Evolutionary conservation across 1,284 basidiomycete genomes (phyloP).

Genomic region (Irpex rosettiformis): DNA sequence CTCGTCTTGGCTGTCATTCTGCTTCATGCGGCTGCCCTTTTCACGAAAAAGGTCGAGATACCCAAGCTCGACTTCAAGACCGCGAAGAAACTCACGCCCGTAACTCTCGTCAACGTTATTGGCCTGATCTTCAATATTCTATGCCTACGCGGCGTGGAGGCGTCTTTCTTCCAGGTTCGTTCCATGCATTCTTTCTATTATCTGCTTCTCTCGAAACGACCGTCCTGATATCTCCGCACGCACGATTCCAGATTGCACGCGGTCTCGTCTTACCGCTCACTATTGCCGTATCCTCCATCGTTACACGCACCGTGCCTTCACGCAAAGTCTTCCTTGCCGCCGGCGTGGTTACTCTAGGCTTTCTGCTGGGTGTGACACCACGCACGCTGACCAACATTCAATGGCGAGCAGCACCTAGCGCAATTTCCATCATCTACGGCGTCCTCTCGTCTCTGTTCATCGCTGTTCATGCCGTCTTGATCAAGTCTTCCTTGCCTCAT

Average conservation of each 20-base stretch:
- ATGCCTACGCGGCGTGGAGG: constrained; percentile 72
- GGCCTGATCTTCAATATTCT: constrained; percentile 77
- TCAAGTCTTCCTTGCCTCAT: constrained; percentile 64
- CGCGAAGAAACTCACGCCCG: constrained; percentile 58
- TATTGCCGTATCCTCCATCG: constrained; percentile 55
- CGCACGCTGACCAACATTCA: constrained; percentile 25
- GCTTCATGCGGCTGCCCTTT: constrained; percentile 47
- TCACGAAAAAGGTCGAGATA: constrained; percentile 50
- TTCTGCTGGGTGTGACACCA: constrained; percentile 61
- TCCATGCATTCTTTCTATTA: neutral
- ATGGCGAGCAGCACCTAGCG: constrained; percentile 41
- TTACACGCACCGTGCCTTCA: constrained; percentile 46
- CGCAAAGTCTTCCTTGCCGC: constrained; percentile 50
- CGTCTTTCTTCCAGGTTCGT: constrained; percentile 70
- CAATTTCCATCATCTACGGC: constrained; percentile 61
- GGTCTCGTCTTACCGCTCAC: constrained; percentile 78
- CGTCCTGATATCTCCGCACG: neutral
- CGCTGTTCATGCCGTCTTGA: constrained; percentile 69
- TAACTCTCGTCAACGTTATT: constrained; percentile 63
- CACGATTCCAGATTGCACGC: constrained; percentile 59
- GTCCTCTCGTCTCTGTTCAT: constrained; percentile 70
- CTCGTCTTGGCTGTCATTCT: constrained; percentile 65
- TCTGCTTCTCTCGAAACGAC: neutral
- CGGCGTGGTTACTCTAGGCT: constrained; percentile 54
- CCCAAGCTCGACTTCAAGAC: constrained; percentile 48